Evolutionary conservation across 2,329 filamentous ascomycete species (phyloP), one percentile per base, ranked within the genome.

Genomic region (Microsporum canis): DNA sequence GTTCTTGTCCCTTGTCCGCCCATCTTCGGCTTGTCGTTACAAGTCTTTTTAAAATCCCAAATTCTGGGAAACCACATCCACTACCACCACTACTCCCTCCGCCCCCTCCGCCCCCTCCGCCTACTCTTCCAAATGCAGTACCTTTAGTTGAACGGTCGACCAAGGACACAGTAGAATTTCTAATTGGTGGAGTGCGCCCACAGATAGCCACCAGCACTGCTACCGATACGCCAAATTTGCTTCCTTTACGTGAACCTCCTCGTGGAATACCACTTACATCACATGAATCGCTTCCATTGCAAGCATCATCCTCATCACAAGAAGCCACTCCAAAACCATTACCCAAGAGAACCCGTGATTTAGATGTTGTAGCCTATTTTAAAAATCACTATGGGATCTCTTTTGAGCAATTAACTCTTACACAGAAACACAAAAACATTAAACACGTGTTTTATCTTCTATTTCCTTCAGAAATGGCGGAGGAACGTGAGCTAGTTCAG

Each of bases 361-460:
- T 60, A 17, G 60, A 66, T 58, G 61, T 66, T 58, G 59, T 47
- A 10, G 27, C 49, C 2, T 6, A 62, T 17, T 66, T 66, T 27
- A 34, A 51, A 27, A 57, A 65, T 3, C 29, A 62, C 1, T 68
- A 68, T 58, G 62, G 65, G 0, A 68, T 75, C n/a, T 68, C 66
- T 0, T 69, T 71, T 59, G 58, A 71, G 4, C 62, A 67, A 2
- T 61, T 76, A 17, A 66, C 68, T 33, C 60, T 63, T 12, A 63
- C 70, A 1, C 34, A 55, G 1, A 63, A 61, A 3, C 66, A 67
- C n/a, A 47, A 57, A 2, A 63, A 51, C 8, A 14, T 47, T 1
- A 67, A 68, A 3, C 65, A 67, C 6, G 66, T 66, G 5, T 74
- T 76, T 43, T 76, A 72, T 62, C 61, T 76, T 31, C 66, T 69